Percentiles rank a stretch among this genome's conserved stretches.
Evolutionary conservation across 2,329 filamentous ascomycete species (phyloP).

Genomic region (Ophiostoma quercus): DNA sequence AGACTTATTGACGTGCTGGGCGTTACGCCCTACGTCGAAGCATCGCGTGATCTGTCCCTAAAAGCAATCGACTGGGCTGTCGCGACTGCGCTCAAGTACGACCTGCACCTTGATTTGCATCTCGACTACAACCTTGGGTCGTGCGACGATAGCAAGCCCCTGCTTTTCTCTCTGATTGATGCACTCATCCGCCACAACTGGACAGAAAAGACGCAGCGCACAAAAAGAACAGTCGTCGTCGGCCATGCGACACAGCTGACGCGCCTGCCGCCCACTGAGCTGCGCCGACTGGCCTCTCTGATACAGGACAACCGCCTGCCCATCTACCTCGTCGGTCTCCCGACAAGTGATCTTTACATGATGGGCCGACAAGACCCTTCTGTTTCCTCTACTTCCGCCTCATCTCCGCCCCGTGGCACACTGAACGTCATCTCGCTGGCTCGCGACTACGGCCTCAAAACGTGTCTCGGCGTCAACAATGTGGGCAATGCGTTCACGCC

Average conservation of each 20-base stretch:
- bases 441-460: conserved; percentile 51
- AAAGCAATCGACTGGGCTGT: conserved; percentile 61
- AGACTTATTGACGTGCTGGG: conserved; percentile 54
- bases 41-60: conserved; percentile 42
- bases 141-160: conserved; percentile 34
- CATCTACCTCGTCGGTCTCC: conserved; percentile 62
- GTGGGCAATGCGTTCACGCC: conserved; percentile 72
- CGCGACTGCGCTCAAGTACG: conserved; percentile 44
- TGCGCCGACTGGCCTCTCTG: conserved; percentile 42
- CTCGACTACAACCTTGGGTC: conserved; percentile 62
- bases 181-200: conserved; percentile 48
- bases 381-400: not conserved
- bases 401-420: conserved; percentile 49
- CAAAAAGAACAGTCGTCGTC: conserved; percentile 49
- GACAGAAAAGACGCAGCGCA: conserved; percentile 33
- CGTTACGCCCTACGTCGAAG: conserved; percentile 66
- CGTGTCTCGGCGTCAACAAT: conserved; percentile 63
- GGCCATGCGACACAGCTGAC: conserved; percentile 66
- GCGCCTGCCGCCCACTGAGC: conserved; percentile 47
- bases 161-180: conserved; percentile 51
- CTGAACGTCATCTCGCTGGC: conserved; percentile 58
- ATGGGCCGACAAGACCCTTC: conserved; percentile 43
- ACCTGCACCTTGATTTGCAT: conserved; percentile 63
- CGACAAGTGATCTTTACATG: conserved; percentile 69
- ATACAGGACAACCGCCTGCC: conserved; percentile 49